These are phyloP conservation scores for Stachybotrys chartarum DNA, from an alignment of 2,329 filamentous ascomycete species.

Conservation along the genomic window DNA sequence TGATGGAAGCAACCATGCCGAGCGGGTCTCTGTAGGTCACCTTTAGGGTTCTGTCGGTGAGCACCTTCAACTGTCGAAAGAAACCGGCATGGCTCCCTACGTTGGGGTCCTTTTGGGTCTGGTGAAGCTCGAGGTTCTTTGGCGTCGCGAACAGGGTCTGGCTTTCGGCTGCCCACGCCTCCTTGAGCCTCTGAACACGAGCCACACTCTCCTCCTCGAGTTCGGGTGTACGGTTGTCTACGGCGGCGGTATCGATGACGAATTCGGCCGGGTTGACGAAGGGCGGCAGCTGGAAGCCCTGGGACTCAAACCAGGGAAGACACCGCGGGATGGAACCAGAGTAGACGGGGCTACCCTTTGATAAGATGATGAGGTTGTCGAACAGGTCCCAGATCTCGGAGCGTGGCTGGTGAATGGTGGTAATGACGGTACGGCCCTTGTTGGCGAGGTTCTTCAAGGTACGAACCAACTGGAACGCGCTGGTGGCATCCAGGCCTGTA, in stretches of 20 bases:
- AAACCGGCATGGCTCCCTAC: conserved; percentile 46
- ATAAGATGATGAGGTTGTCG: conserved; percentile 63
- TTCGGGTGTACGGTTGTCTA: conserved; percentile 64
- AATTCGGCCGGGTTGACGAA: conserved; percentile 77
- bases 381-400: conserved; percentile 77
- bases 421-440: conserved; percentile 64
- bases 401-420: conserved; percentile 70
- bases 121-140: conserved; percentile 1
- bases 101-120: conserved; percentile 10
- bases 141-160: conserved; percentile 15
- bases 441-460: conserved; percentile 61
- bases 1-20: conserved; percentile 62
- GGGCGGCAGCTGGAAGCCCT: conserved; percentile 55
- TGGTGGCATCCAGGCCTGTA: conserved; percentile 70
- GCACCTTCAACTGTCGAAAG: conserved; percentile 53
- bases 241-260: conserved; percentile 65
- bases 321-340: conserved; percentile 53
- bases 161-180: conserved; percentile 46
- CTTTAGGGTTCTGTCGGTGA: conserved; percentile 62
- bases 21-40: conserved; percentile 72
- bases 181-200: conserved; percentile 55
- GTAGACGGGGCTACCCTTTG: conserved; percentile 61
- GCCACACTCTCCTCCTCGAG: conserved; percentile 52
- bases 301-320: conserved; percentile 54
- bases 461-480: conserved; percentile 64